Base-by-base conservation (phyloP, 2,329 filamentous ascomycete species). In the Beauveria varroae region DNA sequence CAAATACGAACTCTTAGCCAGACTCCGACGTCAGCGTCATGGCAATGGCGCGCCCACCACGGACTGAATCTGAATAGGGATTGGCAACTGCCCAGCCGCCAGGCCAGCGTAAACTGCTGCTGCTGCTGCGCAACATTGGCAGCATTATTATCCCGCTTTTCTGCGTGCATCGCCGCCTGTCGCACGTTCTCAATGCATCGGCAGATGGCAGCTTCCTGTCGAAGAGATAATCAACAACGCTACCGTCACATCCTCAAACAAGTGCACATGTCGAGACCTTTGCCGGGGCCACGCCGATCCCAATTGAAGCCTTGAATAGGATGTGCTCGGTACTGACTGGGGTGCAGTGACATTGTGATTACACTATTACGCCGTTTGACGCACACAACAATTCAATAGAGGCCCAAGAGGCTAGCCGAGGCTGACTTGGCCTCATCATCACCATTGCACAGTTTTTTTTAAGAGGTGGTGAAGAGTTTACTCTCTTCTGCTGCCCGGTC, bases 21-120 rank as follows among this genome's bases (percentile, higher is more conserved):
- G 24, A 51, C 12, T 5, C 55, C 40, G 55, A 49, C 44, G 57
- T 53, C 57, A 60, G 57, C 49, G 57, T 53, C 57, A 60, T 60
- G 40, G 5, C 56, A 24, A 51, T 51, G 34, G 12, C 34, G 18
- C 56, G 46, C n/a, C 46, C 56, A 46, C 24, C 24, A 20, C 40
- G 20, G 24, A 24, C 5, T 24, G 28, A 16, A 53, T 40, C 5
- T 24, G 28, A 16, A 53, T 40, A 20, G 40, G 34, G 34, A 37
- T 16, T 44, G 7, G 20, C 24, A 14, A n/a, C 3, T 28, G 53
- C 41, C 24, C 37, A 44, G 47, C 26, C 26, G 20, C 12, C 12
- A 18, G 37, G 22, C 54, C 41, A 28, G 43, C 54, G 10, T 41
- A 41, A 6, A 28, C 24, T n/a, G 34, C 30, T 37, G 14, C 30